phyloP scores from a whole-genome alignment of 192 early-diverging fungal species.

The Endogone sp. region DNA sequence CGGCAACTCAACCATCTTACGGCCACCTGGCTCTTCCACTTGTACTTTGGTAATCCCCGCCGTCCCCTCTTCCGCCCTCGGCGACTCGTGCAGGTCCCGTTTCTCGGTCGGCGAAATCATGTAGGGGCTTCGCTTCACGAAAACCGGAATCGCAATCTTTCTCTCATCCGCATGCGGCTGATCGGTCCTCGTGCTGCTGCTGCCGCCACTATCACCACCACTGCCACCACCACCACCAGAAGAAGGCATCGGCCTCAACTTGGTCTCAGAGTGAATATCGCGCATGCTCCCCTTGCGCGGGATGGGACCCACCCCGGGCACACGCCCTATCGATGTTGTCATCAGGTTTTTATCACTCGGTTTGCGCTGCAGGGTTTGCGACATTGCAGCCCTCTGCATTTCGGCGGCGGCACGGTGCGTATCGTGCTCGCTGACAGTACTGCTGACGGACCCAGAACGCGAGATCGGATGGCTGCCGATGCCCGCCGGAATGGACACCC shows the following conservation, averaged over 20 bases:
- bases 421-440: neutral
- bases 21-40: neutral
- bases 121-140: neutral
- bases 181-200: no score
- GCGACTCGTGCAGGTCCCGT: neutral
- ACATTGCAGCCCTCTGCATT: neutral
- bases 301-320: neutral
- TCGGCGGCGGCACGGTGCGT: neutral
- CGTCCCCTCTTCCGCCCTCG: no score
- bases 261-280: neutral
- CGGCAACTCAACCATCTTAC: conserved; percentile 36
- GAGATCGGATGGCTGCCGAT: neutral
- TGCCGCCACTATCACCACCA: no score
- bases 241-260: neutral
- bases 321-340: no score
- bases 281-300: neutral
- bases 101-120: neutral
- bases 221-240: neutral
- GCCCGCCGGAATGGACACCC: neutral
- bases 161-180: no score
- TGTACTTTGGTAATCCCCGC: no score
- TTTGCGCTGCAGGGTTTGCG: neutral
- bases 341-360: neutral
- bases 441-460: neutral
- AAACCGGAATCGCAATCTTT: no score